These are phyloP conservation scores for Ogataea paraovalis DNA, from an alignment of 805 yeast species.

Conservation along the genomic window DNA sequence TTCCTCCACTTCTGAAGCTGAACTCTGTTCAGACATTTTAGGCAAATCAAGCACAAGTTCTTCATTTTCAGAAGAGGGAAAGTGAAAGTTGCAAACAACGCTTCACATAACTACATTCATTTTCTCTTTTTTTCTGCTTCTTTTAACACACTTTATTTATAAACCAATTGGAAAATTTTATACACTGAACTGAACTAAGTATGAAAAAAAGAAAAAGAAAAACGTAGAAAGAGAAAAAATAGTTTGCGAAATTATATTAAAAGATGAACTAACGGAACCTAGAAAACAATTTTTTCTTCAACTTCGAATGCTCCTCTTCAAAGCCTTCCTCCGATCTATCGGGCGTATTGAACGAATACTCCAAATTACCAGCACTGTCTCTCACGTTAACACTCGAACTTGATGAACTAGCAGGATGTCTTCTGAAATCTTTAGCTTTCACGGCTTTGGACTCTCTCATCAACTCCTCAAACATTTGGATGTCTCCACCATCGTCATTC, in stretches of 20 bases:
- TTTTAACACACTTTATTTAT: too few relatives aligned
- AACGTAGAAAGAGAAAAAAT: neutral
- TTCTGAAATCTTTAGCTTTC: slow-evolving; percentile 27
- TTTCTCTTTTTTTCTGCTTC: too few relatives aligned
- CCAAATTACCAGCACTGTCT: neutral
- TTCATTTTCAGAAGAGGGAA: too few relatives aligned
- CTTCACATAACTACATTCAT: too few relatives aligned
- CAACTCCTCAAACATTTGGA: slow-evolving; percentile 67
- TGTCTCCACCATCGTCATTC: slow-evolving; percentile 64
- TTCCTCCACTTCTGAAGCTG: too few relatives aligned
- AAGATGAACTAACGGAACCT: slow-evolving; percentile 5
- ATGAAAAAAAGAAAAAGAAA: neutral
- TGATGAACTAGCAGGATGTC: slow-evolving; percentile 9
- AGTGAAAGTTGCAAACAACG: too few relatives aligned
- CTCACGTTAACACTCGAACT: neutral
- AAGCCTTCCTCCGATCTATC: slow-evolving; percentile 1
- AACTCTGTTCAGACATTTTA: too few relatives aligned
- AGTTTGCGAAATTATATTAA: neutral
- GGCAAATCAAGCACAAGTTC: too few relatives aligned
- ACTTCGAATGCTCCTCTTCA: slow-evolving; percentile 3
- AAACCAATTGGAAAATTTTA: too few relatives aligned
- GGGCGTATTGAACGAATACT: neutral
- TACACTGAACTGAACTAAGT: too few relatives aligned
- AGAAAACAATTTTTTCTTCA: slow-evolving; percentile 11
- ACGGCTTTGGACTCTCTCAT: slow-evolving; percentile 32